Evolutionary conservation across 495 filamentous ascomycete species (phyloP).

Genomic region (Sporormia fimetaria): DNA sequence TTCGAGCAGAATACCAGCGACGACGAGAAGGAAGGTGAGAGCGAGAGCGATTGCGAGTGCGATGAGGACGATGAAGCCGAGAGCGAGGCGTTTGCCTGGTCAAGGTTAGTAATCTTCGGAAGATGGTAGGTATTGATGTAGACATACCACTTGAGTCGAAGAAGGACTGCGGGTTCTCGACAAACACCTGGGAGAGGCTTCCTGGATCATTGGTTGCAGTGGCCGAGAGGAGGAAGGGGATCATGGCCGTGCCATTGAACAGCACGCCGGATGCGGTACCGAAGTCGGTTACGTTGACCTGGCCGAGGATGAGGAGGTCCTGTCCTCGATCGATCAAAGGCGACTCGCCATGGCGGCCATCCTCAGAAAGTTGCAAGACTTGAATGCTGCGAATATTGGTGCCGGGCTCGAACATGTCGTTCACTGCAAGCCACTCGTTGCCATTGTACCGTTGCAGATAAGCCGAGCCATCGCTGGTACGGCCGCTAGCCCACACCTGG

Average conservation of each 20-base stretch:
- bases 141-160: slow-evolving; percentile 47
- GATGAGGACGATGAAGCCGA: slow-evolving; percentile 83
- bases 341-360: slow-evolving; percentile 56
- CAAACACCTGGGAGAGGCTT: slow-evolving; percentile 67
- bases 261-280: slow-evolving; percentile 79
- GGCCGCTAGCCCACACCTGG: slow-evolving; percentile 71
- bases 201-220: slow-evolving; percentile 51
- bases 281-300: slow-evolving; percentile 60
- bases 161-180: slow-evolving; percentile 53
- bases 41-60: slow-evolving; percentile 81
- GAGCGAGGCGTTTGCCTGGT: slow-evolving; percentile 50
- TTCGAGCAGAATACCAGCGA: slow-evolving; percentile 71
- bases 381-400: slow-evolving; percentile 70
- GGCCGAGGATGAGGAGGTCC: slow-evolving; percentile 70
- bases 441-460: slow-evolving; percentile 72
- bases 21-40: slow-evolving; percentile 78
- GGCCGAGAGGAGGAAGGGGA: slow-evolving; percentile 69
- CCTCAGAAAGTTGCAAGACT: slow-evolving; percentile 54
- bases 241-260: slow-evolving; percentile 67
- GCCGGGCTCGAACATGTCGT: slow-evolving; percentile 45
- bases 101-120: slow-evolving; percentile 18
- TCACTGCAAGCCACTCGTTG: slow-evolving; percentile 46
- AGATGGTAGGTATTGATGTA: not conserved
- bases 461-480: slow-evolving; percentile 49
- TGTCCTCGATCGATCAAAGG: slow-evolving; percentile 52